Evolutionary conservation across 225 moss, liverwort and hornwort genomes (phyloP).

Genomic region (Marchantia paleacea): DNA sequence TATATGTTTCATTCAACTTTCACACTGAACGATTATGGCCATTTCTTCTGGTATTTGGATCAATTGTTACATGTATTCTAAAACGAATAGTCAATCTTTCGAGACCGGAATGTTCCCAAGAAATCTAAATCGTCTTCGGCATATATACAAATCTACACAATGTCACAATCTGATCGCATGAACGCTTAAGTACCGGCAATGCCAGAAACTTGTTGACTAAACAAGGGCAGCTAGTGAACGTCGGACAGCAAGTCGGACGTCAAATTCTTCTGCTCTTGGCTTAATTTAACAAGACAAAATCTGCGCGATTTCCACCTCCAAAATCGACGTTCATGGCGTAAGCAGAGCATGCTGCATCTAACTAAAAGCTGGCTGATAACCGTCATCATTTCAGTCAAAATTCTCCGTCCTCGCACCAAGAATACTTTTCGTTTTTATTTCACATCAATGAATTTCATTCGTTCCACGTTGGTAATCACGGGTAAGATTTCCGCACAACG

Average conservation of each 20-base stretch:
- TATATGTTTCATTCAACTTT: not conserved
- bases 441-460: not conserved
- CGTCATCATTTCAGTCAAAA: not conserved
- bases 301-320: not conserved
- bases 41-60: not conserved
- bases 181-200: not conserved
- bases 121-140: not conserved
- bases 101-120: not conserved
- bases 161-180: not conserved
- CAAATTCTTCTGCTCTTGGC: not conserved
- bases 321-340: not conserved
- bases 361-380: not conserved
- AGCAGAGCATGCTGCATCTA: not conserved
- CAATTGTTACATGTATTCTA: not conserved
- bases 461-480: not conserved
- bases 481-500: not conserved
- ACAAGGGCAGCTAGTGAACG: not conserved
- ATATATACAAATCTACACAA: conserved; percentile 1
- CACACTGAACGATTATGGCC: not conserved
- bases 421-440: not conserved
- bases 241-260: not conserved
- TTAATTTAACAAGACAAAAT: not conserved
- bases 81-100: not conserved
- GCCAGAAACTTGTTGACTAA: not conserved
- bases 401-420: not conserved